Percentiles rank a stretch among this genome's conserved stretches.
Evolutionary conservation across 106 monocot species (phyloP).

Genomic region (Narthecium ossifragum): DNA sequence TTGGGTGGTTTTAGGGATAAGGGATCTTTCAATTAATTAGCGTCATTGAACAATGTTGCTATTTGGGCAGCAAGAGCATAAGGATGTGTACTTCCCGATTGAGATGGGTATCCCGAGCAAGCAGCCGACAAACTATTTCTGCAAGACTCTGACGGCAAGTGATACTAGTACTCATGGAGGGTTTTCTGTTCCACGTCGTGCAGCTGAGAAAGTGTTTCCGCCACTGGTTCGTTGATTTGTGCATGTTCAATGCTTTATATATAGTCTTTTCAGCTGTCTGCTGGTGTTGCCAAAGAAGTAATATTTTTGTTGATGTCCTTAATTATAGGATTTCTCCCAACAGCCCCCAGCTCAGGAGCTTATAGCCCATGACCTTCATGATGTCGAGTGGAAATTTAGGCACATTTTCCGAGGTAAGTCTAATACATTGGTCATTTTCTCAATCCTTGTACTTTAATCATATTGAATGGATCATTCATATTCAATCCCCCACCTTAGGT

Average conservation of each 20-base stretch:
- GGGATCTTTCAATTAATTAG: too few species aligned
- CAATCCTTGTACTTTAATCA: background rate
- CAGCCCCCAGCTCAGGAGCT: constrained; percentile 80
- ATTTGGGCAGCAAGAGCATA: constrained; percentile 72
- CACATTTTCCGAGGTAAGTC: constrained; percentile 68
- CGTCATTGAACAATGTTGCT: too few species aligned
- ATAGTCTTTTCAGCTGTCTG: background rate
- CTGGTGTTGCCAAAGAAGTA: too few species aligned
- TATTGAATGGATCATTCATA: background rate
- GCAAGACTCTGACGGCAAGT: constrained; percentile 97
- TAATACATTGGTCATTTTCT: background rate
- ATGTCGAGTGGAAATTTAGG: constrained; percentile 79
- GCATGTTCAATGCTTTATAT: background rate
- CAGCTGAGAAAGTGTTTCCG: constrained; percentile 97
- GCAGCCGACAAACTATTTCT: constrained; percentile 98
- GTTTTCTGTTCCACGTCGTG: constrained; percentile 94
- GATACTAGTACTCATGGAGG: constrained; percentile 99
- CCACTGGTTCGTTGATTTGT: constrained; percentile 57
- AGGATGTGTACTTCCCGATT: constrained; percentile 66
- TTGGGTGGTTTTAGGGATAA: too few species aligned
- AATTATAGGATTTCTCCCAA: constrained; percentile 61
- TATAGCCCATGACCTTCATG: constrained; percentile 69
- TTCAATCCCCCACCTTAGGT: background rate
- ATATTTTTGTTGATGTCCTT: constrained; percentile 5
- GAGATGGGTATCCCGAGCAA: constrained; percentile 90